A percentile compares a stretch with the other conserved stretches of the same genome.
Evolutionary conservation across 1,284 basidiomycete species (phyloP).

Genomic region (Phylloporus gajari): DNA sequence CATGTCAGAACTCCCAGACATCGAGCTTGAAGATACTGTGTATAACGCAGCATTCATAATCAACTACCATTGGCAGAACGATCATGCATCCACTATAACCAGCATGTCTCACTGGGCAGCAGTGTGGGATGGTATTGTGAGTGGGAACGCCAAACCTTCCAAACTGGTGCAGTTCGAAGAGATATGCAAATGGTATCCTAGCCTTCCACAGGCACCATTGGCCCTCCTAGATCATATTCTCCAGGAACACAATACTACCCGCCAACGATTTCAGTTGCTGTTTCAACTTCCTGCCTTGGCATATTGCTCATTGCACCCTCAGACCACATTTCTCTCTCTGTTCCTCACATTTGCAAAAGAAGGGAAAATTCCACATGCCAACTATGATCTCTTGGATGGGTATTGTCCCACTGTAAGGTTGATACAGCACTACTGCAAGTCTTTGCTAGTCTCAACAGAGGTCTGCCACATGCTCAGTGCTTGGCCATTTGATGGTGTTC

Average conservation of each 20-base stretch:
- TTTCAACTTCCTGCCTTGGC: neutral
- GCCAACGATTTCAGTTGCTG: neutral
- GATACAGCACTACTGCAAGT: too few species aligned
- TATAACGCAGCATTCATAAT: too few species aligned
- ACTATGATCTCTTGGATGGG: neutral
- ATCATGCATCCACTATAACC: too few species aligned
- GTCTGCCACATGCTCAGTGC: too few species aligned
- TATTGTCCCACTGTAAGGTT: neutral
- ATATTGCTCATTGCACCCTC: neutral
- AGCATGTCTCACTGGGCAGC: neutral
- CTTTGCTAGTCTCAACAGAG: too few species aligned
- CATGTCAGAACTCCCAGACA: too few species aligned
- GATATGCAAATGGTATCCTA: neutral
- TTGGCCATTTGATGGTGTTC: too few species aligned
- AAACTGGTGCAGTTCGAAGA: neutral
- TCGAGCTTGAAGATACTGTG: too few species aligned
- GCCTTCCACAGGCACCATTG: neutral
- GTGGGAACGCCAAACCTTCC: neutral
- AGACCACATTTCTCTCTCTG: neutral
- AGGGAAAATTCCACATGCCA: neutral
- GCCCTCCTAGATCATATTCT: neutral
- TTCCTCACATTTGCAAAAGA: neutral
- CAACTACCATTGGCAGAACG: too few species aligned
- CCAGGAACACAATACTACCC: neutral
- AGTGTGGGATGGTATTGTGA: neutral